Conservation (phyloP, 345 rosid genomes). For the Syzygium aromaticum region DNA sequence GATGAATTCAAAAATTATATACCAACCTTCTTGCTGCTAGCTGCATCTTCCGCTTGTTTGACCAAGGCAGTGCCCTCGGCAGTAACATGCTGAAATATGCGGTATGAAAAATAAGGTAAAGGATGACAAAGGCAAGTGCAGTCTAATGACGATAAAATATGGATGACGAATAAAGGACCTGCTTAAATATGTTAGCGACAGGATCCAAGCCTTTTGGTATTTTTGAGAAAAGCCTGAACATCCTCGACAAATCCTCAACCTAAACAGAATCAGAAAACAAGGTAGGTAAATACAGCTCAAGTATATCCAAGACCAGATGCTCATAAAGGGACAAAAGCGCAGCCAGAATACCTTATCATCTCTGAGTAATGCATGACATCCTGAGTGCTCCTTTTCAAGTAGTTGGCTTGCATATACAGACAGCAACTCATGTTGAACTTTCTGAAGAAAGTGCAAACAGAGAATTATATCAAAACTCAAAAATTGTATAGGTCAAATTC, state of each 20-base stretch:
- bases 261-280: conserved; percentile 6
- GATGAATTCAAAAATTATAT: not conserved
- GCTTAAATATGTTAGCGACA: conserved; percentile 74
- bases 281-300: not conserved
- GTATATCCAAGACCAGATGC: not conserved
- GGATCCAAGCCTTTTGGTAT: conserved; percentile 75
- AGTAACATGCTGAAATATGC: conserved; percentile 63
- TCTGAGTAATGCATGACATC: conserved; percentile 78
- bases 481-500: not conserved
- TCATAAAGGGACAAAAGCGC: not conserved
- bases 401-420: conserved; percentile 54
- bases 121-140: not conserved
- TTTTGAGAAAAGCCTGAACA: conserved; percentile 82
- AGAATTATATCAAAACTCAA: not conserved
- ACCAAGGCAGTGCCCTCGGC: conserved; percentile 79
- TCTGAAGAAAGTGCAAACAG: conserved; percentile 29
- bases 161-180: conserved; percentile 31
- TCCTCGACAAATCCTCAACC: conserved; percentile 95
- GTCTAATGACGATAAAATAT: not conserved
- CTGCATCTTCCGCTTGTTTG: conserved; percentile 93
- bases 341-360: conserved; percentile 65
- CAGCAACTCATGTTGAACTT: conserved; percentile 84
- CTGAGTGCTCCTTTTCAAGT: conserved; percentile 88
- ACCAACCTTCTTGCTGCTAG: conserved; percentile 42
- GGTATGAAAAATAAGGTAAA: not conserved